Evolutionary conservation across 2,329 filamentous ascomycete genomes (phyloP), one percentile per base, ranked within the genome.

Genomic region (Colletotrichum shisoi): DNA sequence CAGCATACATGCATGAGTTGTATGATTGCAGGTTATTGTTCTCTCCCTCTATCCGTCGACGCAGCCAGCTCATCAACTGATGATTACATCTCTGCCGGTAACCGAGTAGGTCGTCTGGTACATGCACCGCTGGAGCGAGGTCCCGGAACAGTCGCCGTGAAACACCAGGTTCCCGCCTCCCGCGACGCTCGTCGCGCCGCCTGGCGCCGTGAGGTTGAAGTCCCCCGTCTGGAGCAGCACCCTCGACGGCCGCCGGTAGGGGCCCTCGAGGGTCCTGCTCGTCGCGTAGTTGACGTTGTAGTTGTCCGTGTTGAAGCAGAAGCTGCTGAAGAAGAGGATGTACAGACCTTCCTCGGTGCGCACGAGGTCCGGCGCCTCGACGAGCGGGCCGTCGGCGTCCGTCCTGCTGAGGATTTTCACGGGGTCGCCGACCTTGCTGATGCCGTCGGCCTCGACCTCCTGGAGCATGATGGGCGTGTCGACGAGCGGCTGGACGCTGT

Each of bases 261-360:
- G 79, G 1, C 81, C 81, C 46, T 53, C 63, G 44, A 82, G 62
- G 54, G 68, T 70, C 11, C 71, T 67, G 9, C 83, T 78, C 8
- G 83, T 84, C 2, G 87, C 87, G 72, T 87, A 89, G 61, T 83
- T 82, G n/a, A 88, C 80, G 71, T 88, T 84, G 74, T 90, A 90
- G 44, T 73, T 72, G 2, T 81, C 74, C 31, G 82, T 80, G 1
- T 81, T 81, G 74, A 80, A 90, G 75, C 86, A 88, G 63, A 88
- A 84, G 48, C 83, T 85, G 71, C 84, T 87, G 76, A 85, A 90
- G 74, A 89, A 89, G 49, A 90, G 76, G 57, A 87, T 80, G 72
- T 89, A 89, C 15, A 79, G 78, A 4, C 83, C 84, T 19, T 80
- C 79, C 0, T 70, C 72, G 3, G 78, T 77, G n/a, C 74, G 74